Base-by-base conservation (phyloP, 441 rosid genomes). In the Populus hybrid region DNA sequence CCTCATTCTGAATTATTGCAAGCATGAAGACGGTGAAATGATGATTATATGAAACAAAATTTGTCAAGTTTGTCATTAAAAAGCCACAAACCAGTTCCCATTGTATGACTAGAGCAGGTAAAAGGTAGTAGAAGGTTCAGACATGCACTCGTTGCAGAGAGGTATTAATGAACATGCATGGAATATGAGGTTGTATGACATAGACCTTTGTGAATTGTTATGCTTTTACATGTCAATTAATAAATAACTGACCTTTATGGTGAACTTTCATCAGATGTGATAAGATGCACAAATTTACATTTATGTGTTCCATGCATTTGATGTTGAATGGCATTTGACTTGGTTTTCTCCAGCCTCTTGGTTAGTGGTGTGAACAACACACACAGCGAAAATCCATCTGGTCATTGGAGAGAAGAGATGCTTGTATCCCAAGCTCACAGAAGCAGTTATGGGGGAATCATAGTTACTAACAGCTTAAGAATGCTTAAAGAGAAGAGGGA, bases 401-500 rank as follows among this genome's bases (percentile, higher is more conserved):
- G 80, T 78, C 82, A 78, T 75, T 79, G 82, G 81, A 85, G 86
- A 72, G 90, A 88, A 73, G 86, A 84, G 72, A 59, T 79, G 69
- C 87, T 84, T 65, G 76, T 89, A 83, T 84, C 84, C 78, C 88
- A 45, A 74, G 79, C 83, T 69, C 90, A 78, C 67, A 83, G 88
- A 77, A 85, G 81, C 83, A 81, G 87, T 80, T 85, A 76, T 64
- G 93, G 95, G 76, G 95, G 91, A 78, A 81, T 92, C 72, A 81
- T 97, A 81, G 90, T 91, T 86, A 80, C 89, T 85, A 88, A 90
- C 89, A 91, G 78, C 85, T 87, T 97, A 82, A 89, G 87, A 63
- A 88, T 85, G 90, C 94, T 97, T 76, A 86, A 90, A 82, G 98
- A 97, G 86, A 93, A 88, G 97, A 92, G 94, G 91, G 93, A 92